phyloP scores from a whole-genome alignment of 176 grass and related monocot genomes.

The Ananas comosus region DNA sequence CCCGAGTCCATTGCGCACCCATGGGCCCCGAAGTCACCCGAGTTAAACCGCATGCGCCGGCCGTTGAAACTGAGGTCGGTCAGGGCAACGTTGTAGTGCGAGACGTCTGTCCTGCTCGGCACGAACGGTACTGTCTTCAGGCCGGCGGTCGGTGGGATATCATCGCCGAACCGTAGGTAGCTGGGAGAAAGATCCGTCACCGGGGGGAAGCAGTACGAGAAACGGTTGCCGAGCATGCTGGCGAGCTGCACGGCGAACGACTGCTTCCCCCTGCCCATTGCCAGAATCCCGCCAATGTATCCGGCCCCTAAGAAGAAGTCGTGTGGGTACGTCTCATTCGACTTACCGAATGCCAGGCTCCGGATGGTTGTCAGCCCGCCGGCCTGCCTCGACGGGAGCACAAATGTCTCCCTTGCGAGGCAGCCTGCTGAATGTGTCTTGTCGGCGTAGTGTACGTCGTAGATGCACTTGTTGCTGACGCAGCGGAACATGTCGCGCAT shows the following conservation, averaged over 20 bases:
- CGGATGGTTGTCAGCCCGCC: not conserved
- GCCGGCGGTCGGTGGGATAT: not conserved
- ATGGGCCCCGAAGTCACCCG: no score
- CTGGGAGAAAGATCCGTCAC: not conserved
- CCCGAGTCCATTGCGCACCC: no score
- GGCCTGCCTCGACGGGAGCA: no score
- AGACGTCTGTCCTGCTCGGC: no score
- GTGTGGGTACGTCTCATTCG: not conserved
- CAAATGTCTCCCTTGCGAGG: no score
- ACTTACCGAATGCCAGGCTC: conserved; percentile 12
- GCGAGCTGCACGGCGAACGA: conserved; percentile 19
- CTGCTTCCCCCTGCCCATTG: not conserved
- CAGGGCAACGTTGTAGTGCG: no score
- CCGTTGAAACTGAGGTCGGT: no score
- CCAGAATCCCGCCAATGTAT: conserved; percentile 5
- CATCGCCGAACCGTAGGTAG: not conserved
- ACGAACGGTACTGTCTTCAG: no score
- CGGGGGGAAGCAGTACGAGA: conserved; percentile 28
- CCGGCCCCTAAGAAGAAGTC: not conserved
- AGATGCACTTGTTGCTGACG: conserved; percentile 4
- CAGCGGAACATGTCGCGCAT: not conserved
- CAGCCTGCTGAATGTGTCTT: no score
- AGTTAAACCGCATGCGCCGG: no score
- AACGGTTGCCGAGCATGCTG: conserved; percentile 12
- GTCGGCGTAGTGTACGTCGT: not conserved